phyloP scores from a whole-genome alignment of 2,329 filamentous ascomycete species.

The Albifimbria verrucaria region DNA sequence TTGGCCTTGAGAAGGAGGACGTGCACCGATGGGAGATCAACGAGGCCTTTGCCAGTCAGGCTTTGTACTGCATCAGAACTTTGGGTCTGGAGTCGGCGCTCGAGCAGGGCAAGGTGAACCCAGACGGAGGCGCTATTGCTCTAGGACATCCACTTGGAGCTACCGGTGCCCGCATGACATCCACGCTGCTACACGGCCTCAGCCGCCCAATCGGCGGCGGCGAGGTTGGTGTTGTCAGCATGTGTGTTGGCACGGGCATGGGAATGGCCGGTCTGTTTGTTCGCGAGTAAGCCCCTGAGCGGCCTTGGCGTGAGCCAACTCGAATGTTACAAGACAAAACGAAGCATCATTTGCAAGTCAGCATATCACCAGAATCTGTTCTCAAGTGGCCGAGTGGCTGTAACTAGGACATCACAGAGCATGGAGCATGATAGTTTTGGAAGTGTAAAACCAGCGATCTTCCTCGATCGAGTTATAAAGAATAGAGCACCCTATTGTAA shows the following conservation, averaged over 20 bases:
- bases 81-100: slow-evolving; percentile 61
- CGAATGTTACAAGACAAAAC: too few relatives aligned
- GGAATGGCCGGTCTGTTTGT: slow-evolving; percentile 68
- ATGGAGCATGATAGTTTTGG: too few relatives aligned
- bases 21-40: slow-evolving; percentile 89
- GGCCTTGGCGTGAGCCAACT: too few relatives aligned
- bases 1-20: slow-evolving; percentile 64
- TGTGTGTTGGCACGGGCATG: slow-evolving; percentile 80
- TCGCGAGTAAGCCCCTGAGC: slow-evolving; percentile 56
- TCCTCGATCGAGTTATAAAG: too few relatives aligned
- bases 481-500: too few relatives aligned
- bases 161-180: slow-evolving; percentile 74
- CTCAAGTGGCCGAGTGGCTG: too few relatives aligned
- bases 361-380: too few relatives aligned
- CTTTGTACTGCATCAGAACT: slow-evolving; percentile 65
- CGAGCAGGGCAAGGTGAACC: slow-evolving; percentile 72
- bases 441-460: too few relatives aligned
- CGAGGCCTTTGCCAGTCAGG: slow-evolving; percentile 69
- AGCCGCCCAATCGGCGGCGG: slow-evolving; percentile 57
- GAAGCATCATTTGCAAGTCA: too few relatives aligned
- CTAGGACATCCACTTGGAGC: slow-evolving; percentile 86
- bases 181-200: slow-evolving; percentile 62
- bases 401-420: too few relatives aligned
- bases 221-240: slow-evolving; percentile 77
- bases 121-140: slow-evolving; percentile 84